phyloP scores from a whole-genome alignment of 495 filamentous ascomycete species.

The Amniculicola lignicola region DNA sequence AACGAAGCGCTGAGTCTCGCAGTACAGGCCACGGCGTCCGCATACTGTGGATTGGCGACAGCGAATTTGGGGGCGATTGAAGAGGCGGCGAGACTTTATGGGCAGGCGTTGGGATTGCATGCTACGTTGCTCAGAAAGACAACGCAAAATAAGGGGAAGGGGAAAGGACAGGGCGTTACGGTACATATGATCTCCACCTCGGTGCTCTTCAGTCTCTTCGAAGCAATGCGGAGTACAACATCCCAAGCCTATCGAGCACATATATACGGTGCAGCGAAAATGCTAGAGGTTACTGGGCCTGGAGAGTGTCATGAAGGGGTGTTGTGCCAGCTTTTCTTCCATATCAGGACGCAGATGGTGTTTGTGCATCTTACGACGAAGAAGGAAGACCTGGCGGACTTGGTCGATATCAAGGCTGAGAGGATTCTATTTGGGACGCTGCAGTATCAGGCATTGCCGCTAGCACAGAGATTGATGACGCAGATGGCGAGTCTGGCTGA shows the following conservation, averaged over 20 bases:
- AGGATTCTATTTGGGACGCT: conserved; percentile 10
- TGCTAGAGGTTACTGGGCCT: conserved; percentile 17
- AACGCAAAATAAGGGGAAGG: too few relatives aligned
- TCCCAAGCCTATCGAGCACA: conserved; percentile 14
- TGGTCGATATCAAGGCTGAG: not conserved
- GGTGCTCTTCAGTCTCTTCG: conserved; percentile 12
- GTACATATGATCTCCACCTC: conserved; percentile 19
- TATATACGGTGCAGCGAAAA: conserved; percentile 17
- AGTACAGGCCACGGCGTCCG: not conserved
- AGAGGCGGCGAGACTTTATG: conserved; percentile 10
- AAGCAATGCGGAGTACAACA: conserved; percentile 14
- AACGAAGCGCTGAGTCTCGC: conserved; percentile 9
- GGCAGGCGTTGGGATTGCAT: conserved; percentile 8
- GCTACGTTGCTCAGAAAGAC: not conserved
- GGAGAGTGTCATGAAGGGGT: conserved; percentile 14
- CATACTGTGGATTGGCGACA: conserved; percentile 8
- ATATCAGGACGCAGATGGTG: conserved; percentile 19
- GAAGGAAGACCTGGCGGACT: not conserved
- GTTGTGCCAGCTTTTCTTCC: conserved; percentile 18
- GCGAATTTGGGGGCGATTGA: conserved; percentile 3
- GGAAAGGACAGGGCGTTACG: not conserved
- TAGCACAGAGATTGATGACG: conserved; percentile 10
- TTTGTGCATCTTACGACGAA: conserved; percentile 20
- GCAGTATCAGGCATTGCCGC: conserved; percentile 4
- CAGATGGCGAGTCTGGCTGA: conserved; percentile 10